Base-by-base conservation (phyloP, 768 basidiomycete genomes). In the Pleurotus ostreatus region DNA sequence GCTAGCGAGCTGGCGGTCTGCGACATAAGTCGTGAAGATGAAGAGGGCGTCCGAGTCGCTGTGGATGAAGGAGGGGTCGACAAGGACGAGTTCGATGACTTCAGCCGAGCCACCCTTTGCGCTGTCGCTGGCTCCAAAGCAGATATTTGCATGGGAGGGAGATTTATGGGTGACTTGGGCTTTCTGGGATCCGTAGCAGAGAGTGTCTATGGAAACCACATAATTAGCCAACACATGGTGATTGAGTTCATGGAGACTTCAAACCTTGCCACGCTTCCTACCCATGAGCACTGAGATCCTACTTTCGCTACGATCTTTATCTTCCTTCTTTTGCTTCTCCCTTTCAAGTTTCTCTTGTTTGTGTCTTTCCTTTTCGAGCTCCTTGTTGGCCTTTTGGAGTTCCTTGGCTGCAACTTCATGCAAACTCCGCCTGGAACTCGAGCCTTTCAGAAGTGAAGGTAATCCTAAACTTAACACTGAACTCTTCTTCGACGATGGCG, bases 111-210 rank as follows among this genome's bases (percentile, higher is more conserved):
- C 55, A 96, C 85, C 23, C 94, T 86, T 65, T 89, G 87, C 16
- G 89, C 86, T 38, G 94, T 95, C 41, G 81, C 76, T 40, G 87
- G 82, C 40, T 92, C 89, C 58, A 95, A 74, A 13, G 90, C 92
- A 34, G 88, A 78, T 65, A 96, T 90, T 65, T 95, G 93, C 83
- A 96, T 88, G 18, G 94, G 94, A 12, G 94, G 94, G 62, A 96
- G 72, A 65, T 78, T 80, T 57, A 88, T 80, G 46, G 86, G 81
- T 16, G 84, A 80, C 64, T 83, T 81, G 34, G 78, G 74, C 67
- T 91, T 92, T 68, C 86, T 85, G 49, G 89, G 81, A 61, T 94
- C 92, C 22, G 83, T 79, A 13, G 88, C 91, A 15, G 93, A 94
- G 46, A 92, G 68, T 11, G 92, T 95, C 94, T 94, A 67, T 12